Conservation (phyloP, 192 early-diverging fungal species). For the Gamsiella multidivaricata region DNA sequence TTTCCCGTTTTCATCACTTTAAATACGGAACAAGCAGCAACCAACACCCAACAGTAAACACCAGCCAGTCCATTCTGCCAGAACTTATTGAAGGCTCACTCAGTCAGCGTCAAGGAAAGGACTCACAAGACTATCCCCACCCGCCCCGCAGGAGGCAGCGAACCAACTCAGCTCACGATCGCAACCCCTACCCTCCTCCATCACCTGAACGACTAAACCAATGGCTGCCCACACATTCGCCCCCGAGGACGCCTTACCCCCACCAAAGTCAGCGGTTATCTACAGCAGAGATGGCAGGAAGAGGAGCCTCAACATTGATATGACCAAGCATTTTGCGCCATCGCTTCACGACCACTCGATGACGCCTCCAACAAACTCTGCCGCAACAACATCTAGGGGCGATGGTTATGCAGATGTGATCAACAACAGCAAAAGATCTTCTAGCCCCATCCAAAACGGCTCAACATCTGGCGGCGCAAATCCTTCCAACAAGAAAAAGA, state of each 20-base stretch:
- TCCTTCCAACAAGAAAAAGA: conserved; percentile 40
- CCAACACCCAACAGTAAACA: too few species aligned
- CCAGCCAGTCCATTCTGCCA: neutral
- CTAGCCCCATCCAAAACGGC: conserved; percentile 3
- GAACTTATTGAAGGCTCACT: too few species aligned
- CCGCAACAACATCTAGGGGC: neutral
- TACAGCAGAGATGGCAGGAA: conserved; percentile 58
- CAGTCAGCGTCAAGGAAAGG: too few species aligned
- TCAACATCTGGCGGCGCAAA: neutral
- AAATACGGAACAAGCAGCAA: too few species aligned
- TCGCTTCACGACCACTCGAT: conserved; percentile 33
- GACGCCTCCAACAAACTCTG: conserved; percentile 7
- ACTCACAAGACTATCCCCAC: neutral
- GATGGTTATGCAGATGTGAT: conserved; percentile 10
- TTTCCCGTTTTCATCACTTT: neutral
- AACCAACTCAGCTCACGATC: neutral
- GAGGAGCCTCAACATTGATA: conserved; percentile 52
- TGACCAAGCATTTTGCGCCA: conserved; percentile 41
- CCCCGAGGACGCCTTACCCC: conserved; percentile 54
- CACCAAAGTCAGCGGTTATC: conserved; percentile 55
- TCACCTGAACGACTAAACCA: conserved; percentile 1
- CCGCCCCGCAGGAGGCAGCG: too few species aligned
- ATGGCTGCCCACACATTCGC: conserved; percentile 56
- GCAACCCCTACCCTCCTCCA: neutral
- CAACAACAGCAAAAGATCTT: neutral